Base-by-base conservation (phyloP, 306 rosid species). In the Alnus rubra region DNA sequence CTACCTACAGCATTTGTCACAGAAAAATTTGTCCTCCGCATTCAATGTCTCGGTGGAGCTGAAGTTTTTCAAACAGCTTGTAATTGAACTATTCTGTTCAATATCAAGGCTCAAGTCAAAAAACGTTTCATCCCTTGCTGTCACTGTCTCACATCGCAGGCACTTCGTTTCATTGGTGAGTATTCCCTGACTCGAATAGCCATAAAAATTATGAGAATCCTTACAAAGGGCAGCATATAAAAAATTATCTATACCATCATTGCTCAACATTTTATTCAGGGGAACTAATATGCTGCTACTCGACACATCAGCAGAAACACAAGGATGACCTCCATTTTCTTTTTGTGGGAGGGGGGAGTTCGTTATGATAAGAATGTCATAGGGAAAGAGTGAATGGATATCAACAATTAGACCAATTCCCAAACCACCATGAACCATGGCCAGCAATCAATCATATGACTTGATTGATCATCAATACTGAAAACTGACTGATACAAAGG, bases 1-100 rank as follows among this genome's bases (percentile, higher is more conserved):
- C 84, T 82, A 96, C 99, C 99, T 96, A 97, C 98, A 93, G 88
- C 99, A 96, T 85, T 96, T 96, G 89, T 96, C 99, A 45, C 99
- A 96, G 87, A 96, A 96, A 74, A 96, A 96, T 49, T 96, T 96
- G 89, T 96, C 99, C 84, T 96, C 98, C 0, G 99, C 99, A 75
- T 96, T 93, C 93, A 96, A 80, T 4, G 96, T 96, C 85, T 96
- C 99, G 1, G 99, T 96, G 68, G 99, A 96, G 81, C 99, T 96
- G 89, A 96, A 96, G 88, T 96, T 96, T 85, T 96, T 96, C 92
- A 96, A 86, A 75, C 99, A 96, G 90, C 98, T 91, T 71, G 99
- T 96, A 83, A 96, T 91, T 81, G 99, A 96, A 86, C 98, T 96
- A 88, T 96, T 96, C 81, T 93, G 99, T 78, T 96, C 99, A 81